These are phyloP conservation scores for Rosa persica DNA, from an alignment of 306 rosid genomes.

Conservation along the genomic window DNA sequence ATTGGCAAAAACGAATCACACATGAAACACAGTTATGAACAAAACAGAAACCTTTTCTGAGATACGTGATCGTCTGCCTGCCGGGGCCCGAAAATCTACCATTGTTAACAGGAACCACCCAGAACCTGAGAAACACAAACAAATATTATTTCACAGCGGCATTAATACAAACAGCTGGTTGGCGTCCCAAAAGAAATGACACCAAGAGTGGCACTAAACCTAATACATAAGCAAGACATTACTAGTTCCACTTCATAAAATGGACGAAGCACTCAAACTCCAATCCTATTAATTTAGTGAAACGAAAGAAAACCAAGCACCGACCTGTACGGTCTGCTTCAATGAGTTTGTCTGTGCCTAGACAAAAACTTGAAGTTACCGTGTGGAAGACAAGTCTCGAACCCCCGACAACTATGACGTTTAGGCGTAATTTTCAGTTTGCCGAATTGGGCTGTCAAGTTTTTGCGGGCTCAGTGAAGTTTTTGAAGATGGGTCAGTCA, in stretches of 20 bases:
- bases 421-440: not conserved
- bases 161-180: conserved; percentile 7
- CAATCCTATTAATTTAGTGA: not conserved
- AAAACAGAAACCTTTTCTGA: not conserved
- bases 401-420: not conserved
- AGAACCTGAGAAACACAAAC: conserved; percentile 5
- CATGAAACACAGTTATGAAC: not conserved
- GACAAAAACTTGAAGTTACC: not conserved
- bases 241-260: not conserved
- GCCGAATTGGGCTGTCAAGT: not conserved
- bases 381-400: not conserved
- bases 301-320: not conserved
- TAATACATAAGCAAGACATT: not conserved
- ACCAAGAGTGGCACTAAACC: not conserved
- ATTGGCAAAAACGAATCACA: not conserved
- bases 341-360: not conserved
- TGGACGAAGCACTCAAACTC: not conserved
- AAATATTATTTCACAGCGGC: not conserved
- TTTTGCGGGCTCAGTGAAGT: not conserved
- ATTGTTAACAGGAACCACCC: not conserved
- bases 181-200: not conserved
- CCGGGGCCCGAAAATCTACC: not conserved
- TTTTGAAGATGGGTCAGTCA: not conserved
- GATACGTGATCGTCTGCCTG: conserved; percentile 5
- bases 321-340: not conserved